Evolutionary conservation across 1,284 basidiomycete species (phyloP).

Genomic region (Puccinia coronata): DNA sequence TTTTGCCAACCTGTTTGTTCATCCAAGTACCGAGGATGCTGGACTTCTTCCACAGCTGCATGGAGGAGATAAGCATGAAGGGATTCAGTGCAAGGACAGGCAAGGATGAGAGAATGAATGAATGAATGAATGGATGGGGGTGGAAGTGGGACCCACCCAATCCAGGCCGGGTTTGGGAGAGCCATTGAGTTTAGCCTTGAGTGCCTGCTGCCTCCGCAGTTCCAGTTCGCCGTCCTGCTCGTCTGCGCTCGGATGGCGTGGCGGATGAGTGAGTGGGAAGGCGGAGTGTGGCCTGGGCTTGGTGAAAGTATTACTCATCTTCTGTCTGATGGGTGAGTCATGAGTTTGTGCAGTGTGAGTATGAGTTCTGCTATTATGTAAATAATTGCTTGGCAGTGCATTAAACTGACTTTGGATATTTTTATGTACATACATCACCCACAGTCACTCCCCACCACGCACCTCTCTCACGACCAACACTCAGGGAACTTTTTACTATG

Average conservation of each 20-base stretch:
- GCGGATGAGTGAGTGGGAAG: conserved; percentile 14
- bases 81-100: no score
- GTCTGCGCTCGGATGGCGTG: not conserved
- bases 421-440: no score
- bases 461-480: no score
- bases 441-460: no score
- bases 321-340: not conserved
- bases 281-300: conserved; percentile 29
- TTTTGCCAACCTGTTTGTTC: conserved; percentile 31
- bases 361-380: no score
- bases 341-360: not conserved
- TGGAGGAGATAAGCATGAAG: not conserved
- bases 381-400: no score
- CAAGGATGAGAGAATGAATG: not conserved
- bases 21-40: conserved; percentile 30
- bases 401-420: no score
- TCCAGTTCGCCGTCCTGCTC: conserved; percentile 28
- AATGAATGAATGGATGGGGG: no score
- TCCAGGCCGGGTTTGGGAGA: conserved; percentile 24
- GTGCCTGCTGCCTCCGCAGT: conserved; percentile 2
- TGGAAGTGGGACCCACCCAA: conserved; percentile 2
- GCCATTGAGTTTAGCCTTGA: conserved; percentile 2
- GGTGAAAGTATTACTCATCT: not conserved
- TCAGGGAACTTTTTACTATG: no score
- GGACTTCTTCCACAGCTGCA: conserved; percentile 28